Conservation (phyloP, 768 basidiomycete species). For the Agrocybe chaxingu region DNA sequence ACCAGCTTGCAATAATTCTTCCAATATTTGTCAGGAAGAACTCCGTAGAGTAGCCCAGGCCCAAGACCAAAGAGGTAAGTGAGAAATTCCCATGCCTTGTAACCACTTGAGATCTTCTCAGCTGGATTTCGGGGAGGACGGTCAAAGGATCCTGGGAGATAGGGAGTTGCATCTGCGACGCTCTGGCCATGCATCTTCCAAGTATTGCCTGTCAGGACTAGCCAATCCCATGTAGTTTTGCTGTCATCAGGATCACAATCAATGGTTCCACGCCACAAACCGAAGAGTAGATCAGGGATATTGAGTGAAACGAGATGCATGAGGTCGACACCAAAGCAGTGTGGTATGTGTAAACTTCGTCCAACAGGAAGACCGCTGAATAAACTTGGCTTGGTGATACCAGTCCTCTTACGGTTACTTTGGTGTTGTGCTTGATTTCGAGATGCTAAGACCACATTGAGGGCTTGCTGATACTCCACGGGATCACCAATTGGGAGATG, state of each 20-base stretch:
- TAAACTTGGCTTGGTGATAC: slow-evolving; percentile 32
- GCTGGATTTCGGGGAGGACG: slow-evolving; percentile 25
- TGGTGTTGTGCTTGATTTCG: slow-evolving; percentile 13
- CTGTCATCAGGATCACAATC: slow-evolving; percentile 18
- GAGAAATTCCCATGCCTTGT: slow-evolving; percentile 34
- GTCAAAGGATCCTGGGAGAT: slow-evolving; percentile 23
- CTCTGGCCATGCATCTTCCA: slow-evolving; percentile 30
- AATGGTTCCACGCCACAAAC: slow-evolving; percentile 28
- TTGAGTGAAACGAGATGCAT: slow-evolving; percentile 38
- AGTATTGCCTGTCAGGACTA: slow-evolving; percentile 15
- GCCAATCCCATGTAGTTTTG: slow-evolving; percentile 25
- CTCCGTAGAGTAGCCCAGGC: slow-evolving; percentile 23
- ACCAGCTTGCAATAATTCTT: slow-evolving; percentile 31
- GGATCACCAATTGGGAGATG: not conserved
- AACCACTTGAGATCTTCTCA: too few species aligned
- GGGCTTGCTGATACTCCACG: slow-evolving; percentile 12
- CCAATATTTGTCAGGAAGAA: slow-evolving; percentile 27
- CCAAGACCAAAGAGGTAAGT: slow-evolving; percentile 30
- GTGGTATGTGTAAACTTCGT: slow-evolving; percentile 25
- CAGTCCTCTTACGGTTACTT: slow-evolving; percentile 18
- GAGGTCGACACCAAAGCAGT: slow-evolving; percentile 33
- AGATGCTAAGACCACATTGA: slow-evolving; percentile 12
- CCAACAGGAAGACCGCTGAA: slow-evolving; percentile 26
- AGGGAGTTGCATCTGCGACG: slow-evolving; percentile 9
- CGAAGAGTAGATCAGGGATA: slow-evolving; percentile 35